Conservation (phyloP, 371 early-diverging fungal genomes). For the Nematocida sp. region DNA sequence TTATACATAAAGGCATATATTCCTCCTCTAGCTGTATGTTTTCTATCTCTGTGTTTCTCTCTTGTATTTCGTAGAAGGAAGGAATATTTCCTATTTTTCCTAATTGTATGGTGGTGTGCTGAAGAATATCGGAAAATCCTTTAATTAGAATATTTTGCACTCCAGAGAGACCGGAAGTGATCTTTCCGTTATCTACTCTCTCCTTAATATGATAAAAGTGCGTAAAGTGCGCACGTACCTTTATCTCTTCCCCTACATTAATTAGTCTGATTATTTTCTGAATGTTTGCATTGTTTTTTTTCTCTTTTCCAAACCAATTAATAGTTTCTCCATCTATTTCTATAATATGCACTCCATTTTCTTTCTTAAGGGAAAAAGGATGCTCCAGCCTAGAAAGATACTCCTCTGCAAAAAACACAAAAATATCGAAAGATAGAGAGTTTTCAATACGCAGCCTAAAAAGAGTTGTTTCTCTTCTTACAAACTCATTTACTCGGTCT, state of each 20-base stretch:
- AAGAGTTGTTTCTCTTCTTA: constrained; percentile 58
- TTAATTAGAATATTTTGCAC: constrained; percentile 42
- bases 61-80: not conserved
- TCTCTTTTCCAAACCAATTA: constrained; percentile 17
- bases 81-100: constrained; percentile 33
- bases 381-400: constrained; percentile 47
- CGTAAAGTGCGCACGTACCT: constrained; percentile 59
- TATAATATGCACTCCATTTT: constrained; percentile 1
- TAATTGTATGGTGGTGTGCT: constrained; percentile 47
- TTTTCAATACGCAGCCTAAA: constrained; percentile 49
- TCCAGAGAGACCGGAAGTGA: constrained; percentile 18
- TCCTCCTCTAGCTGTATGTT: constrained; percentile 7
- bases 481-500: constrained; percentile 43
- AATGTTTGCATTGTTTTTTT: not conserved
- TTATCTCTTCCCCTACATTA: not conserved
- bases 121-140: constrained; percentile 53
- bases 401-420: constrained; percentile 45
- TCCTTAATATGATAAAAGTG: constrained; percentile 49
- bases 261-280: not conserved
- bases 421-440: constrained; percentile 1
- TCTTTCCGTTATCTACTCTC: constrained; percentile 30
- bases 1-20: constrained; percentile 64
- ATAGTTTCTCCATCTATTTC: constrained; percentile 15
- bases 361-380: not conserved
- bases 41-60: not conserved